A percentile compares a stretch with the other conserved stretches of the same genome.
Conservation (phyloP, 225 moss, liverwort and hornwort species). For the Marchantia paleacea region DNA sequence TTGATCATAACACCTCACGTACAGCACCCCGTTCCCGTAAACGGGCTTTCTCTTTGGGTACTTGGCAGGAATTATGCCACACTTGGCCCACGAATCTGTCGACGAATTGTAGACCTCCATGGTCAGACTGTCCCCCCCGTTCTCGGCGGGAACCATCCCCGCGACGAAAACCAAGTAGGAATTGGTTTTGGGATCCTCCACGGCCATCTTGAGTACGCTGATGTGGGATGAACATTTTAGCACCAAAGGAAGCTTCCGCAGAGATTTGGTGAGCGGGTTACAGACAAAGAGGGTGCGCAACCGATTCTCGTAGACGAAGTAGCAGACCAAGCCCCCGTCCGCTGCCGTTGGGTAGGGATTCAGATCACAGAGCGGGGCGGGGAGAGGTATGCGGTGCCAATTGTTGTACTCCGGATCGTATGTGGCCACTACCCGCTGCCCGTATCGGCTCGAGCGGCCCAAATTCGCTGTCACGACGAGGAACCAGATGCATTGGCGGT, state of each 20-base stretch:
- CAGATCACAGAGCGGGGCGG: constrained; percentile 44
- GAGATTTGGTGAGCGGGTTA: constrained; percentile 55
- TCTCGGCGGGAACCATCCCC: constrained; percentile 43
- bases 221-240: constrained; percentile 53
- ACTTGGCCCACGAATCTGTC: constrained; percentile 46
- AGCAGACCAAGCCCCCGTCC: constrained; percentile 59
- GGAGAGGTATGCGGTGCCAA: constrained; percentile 61
- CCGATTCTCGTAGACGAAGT: constrained; percentile 56
- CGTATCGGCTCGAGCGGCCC: constrained; percentile 33
- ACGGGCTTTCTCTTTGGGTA: constrained; percentile 51
- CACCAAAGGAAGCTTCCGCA: constrained; percentile 56
- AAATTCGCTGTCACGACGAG: constrained; percentile 53
- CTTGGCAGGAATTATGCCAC: constrained; percentile 51
- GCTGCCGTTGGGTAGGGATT: constrained; percentile 57
- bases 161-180: constrained; percentile 63
- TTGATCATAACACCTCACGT: constrained; percentile 52
- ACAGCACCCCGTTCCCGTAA: constrained; percentile 52
- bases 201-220: constrained; percentile 59
- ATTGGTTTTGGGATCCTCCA: constrained; percentile 42
- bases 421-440: constrained; percentile 33
- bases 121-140: constrained; percentile 37
- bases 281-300: constrained; percentile 55
- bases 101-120: constrained; percentile 59
- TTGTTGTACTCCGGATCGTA: constrained; percentile 52
- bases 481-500: constrained; percentile 52